Percentiles rank a stretch among this genome's conserved stretches.
phyloP scores from a whole-genome alignment of 1,284 basidiomycete species.

The Pascua guehoae region DNA sequence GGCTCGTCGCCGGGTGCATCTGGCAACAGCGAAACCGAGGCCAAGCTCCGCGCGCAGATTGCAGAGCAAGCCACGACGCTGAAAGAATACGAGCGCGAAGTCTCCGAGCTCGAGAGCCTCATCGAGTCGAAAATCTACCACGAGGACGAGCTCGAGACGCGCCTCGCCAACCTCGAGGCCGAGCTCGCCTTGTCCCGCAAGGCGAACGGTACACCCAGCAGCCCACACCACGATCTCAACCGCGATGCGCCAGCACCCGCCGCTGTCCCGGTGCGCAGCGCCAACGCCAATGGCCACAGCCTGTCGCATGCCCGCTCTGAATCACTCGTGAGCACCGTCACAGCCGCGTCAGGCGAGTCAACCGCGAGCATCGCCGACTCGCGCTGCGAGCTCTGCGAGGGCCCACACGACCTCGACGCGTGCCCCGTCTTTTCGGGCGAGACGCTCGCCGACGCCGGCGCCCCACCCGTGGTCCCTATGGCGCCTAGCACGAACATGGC shows the following conservation, averaged over 20 bases:
- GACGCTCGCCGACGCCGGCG: slow-evolving; percentile 8
- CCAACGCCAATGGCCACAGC: slow-evolving; percentile 9
- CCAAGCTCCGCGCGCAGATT: slow-evolving; percentile 28
- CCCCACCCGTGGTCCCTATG: no score
- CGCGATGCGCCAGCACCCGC: not conserved
- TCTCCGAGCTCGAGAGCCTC: slow-evolving; percentile 79
- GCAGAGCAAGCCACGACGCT: slow-evolving; percentile 26
- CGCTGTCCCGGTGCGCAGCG: slow-evolving; percentile 6
- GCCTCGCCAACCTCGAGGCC: slow-evolving; percentile 66
- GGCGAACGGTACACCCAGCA: not conserved
- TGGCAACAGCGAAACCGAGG: slow-evolving; percentile 25
- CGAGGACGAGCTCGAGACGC: slow-evolving; percentile 88
- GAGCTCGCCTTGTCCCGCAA: slow-evolving; percentile 23
- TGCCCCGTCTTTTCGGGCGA: slow-evolving; percentile 47
- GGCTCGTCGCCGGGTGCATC: slow-evolving; percentile 1
- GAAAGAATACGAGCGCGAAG: slow-evolving; percentile 74
- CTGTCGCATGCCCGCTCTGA: not conserved
- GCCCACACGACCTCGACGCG: slow-evolving; percentile 45
- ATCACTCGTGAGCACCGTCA: slow-evolving; percentile 2
- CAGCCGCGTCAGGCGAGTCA: not conserved
- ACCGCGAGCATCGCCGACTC: slow-evolving; percentile 4
- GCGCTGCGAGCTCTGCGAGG: slow-evolving; percentile 46
- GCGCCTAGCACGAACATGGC: no score
- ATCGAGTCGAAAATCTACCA: slow-evolving; percentile 92
- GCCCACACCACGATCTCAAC: not conserved